A percentile compares a stretch with the other conserved stretches of the same genome.
phyloP scores from a whole-genome alignment of 805 yeast genomes.

The Saturnispora kantuleensis region DNA sequence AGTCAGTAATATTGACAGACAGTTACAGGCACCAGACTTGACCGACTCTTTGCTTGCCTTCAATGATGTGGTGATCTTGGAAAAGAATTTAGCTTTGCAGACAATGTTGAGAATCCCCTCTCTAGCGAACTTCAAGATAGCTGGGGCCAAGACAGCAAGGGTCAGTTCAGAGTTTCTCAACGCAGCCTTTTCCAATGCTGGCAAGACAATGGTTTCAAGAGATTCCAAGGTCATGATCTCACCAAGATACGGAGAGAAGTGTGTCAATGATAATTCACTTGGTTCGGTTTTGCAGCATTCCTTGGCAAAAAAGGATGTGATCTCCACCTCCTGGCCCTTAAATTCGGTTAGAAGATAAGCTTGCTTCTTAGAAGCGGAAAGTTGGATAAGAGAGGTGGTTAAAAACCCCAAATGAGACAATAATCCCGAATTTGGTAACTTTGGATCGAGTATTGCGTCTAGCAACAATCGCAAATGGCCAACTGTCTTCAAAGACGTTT shows the following conservation, averaged over 20 bases:
- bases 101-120: constrained; percentile 36
- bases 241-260: constrained; percentile 15
- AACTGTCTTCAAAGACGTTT: constrained; percentile 14
- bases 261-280: constrained; percentile 11
- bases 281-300: constrained; percentile 30
- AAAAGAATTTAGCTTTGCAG: constrained; percentile 33
- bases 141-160: constrained; percentile 44
- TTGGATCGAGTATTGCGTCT: constrained; percentile 12
- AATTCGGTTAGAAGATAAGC: constrained; percentile 10
- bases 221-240: constrained; percentile 9
- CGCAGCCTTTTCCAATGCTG: constrained; percentile 62
- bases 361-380: background rate
- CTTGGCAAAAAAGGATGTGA: constrained; percentile 26
- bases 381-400: constrained; percentile 2
- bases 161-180: constrained; percentile 72
- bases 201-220: constrained; percentile 21
- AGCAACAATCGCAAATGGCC: constrained; percentile 1
- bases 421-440: constrained; percentile 16
- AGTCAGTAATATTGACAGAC: constrained; percentile 22
- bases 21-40: constrained; percentile 37
- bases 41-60: constrained; percentile 66
- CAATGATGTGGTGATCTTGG: constrained; percentile 44
- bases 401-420: constrained; percentile 18
- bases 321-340: constrained; percentile 10
- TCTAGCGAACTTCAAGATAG: constrained; percentile 32